Conservation (phyloP, 805 yeast species). For the Ogataea nitratoaversa region DNA sequence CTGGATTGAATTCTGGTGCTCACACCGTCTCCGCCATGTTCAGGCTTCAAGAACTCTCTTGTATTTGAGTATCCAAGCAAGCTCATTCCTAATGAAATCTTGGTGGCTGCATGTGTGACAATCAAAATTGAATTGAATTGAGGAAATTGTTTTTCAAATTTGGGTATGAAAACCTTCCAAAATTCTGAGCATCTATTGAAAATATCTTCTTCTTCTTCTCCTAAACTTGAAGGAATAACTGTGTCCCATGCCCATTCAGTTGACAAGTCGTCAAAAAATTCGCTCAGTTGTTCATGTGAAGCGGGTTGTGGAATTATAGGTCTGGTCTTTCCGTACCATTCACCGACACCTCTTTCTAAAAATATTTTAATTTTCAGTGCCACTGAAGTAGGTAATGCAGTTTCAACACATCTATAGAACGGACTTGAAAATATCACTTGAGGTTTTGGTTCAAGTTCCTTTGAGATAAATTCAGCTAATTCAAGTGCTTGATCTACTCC, state of each 20-base stretch:
- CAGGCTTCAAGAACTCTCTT: constrained; percentile 47
- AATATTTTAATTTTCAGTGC: constrained; percentile 52
- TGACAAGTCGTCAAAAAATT: constrained; percentile 49
- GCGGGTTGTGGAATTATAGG: constrained; percentile 70
- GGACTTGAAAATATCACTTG: constrained; percentile 76
- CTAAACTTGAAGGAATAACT: constrained; percentile 55
- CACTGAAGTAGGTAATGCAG: constrained; percentile 66
- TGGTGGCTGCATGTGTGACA: constrained; percentile 93
- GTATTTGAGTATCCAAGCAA: constrained; percentile 50
- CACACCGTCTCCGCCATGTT: constrained; percentile 36
- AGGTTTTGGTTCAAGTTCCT: constrained; percentile 48
- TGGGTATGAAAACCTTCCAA: constrained; percentile 52
- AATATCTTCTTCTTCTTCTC: constrained; percentile 75
- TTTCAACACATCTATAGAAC: constrained; percentile 84
- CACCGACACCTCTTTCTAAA: constrained; percentile 84
- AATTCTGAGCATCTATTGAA: constrained; percentile 56
- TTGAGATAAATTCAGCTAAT: constrained; percentile 56
- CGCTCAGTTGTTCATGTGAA: constrained; percentile 39
- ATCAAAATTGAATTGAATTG: constrained; percentile 58
- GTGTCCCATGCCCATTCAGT: constrained; percentile 47
- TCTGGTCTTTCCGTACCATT: constrained; percentile 81
- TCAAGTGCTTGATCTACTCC: constrained; percentile 87
- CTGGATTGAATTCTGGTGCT: constrained; percentile 58
- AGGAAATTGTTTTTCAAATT: constrained; percentile 55
- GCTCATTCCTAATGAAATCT: constrained; percentile 81